Base-by-base conservation (phyloP, 352 stramenopile genomes). In the Phytophthora chlamydospora region DNA sequence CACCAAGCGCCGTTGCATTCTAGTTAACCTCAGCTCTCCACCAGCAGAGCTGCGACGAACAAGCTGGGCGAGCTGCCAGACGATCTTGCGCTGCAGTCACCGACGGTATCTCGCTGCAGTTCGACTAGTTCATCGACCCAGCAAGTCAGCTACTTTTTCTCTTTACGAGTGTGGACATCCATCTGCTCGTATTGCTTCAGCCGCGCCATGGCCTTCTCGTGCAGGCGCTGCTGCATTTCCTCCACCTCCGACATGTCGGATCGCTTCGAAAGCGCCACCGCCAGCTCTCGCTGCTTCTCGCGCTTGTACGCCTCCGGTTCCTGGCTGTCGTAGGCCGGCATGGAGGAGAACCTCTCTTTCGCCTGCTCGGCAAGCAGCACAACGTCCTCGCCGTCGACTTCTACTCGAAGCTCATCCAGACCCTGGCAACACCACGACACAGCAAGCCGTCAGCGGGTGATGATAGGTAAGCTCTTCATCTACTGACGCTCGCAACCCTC, bases 181-280 rank as follows among this genome's bases (percentile, higher is more conserved):
- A 67, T 52, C 16, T 64, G 59, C 36, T 73, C 43, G 56, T 73
- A 78, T 6, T 61, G 54, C 49, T 78, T 77, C 7, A 90, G 55
- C 8, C 83, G 70, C 14, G 66, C 76, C 67, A 84, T 78, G 9
- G 78, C 71, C 53, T 90, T 91, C 36, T 78, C 69, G 44, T 86
- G 62, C 50, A 90, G 73, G 17, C 59, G 51, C 13, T 70, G 32
- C 62, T 91, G 75, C 29, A 90, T 87, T 32, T 71, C 64, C 19
- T 68, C 54, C 19, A 91, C 39, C 0, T 91, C 85, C 10, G 41
- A 61, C 21, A 21, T 48, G 35, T 85, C 64, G 2, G 57, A 59
- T 6, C 68, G 81, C n/a, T 49, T 62, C 0, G 75, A 68, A 3
- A 90, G 67, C 9, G 70, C 74, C 13, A 45, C 54, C 1, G 67